Evolutionary conservation across 495 filamentous ascomycete genomes (phyloP), one percentile per base, ranked within the genome.

Genomic region (Daldinia vernicosa): DNA sequence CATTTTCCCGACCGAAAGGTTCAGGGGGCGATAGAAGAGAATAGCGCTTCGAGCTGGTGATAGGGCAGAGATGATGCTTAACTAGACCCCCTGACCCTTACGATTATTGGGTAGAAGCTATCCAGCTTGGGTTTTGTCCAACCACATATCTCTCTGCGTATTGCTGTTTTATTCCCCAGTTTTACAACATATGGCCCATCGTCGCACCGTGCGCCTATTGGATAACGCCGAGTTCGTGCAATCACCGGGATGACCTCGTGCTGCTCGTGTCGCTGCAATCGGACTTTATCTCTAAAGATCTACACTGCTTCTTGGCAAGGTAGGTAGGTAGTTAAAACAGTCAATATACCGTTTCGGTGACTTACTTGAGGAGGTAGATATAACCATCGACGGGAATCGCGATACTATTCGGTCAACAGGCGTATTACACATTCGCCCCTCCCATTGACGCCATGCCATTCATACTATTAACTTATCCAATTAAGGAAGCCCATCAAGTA

Each of bases 281-380:
- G 55, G 37, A 60, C 32, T 72, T 64, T 67, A 60, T 60, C 33
- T 47, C n/a, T 6, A 60, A 6, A 60, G 70, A 72, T 72, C 65
- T 60, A 30, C 70, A 55, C 15, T 15, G 32, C 27, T 45, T n/a
- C 27, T 43, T 47, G 47, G 30, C 47, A 22, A 35, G 26, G 54
- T 55, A 60, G 54, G 60, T 22, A 62, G 37, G 58, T 50, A 35
- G 27, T 8, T 35, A 59, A 56, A 35, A n/a, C 30, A 35, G 35
- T 37, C n/a, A 17, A 15, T 32, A 62, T 32, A 63, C 63, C 63
- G 40, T 53, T 26, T 66, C 69, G 69, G 63, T 67, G 58, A 53
- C 57, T 58, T 40, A 53, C 57, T 58, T 50, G 63, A 66, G 24
- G 54, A 63, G 59, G 69, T 59, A 71, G 45, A 47, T 54, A 56